A percentile compares a stretch with the other conserved stretches of the same genome.
Conservation (phyloP, 306 rosid genomes). For the Spatholobus suberectus region DNA sequence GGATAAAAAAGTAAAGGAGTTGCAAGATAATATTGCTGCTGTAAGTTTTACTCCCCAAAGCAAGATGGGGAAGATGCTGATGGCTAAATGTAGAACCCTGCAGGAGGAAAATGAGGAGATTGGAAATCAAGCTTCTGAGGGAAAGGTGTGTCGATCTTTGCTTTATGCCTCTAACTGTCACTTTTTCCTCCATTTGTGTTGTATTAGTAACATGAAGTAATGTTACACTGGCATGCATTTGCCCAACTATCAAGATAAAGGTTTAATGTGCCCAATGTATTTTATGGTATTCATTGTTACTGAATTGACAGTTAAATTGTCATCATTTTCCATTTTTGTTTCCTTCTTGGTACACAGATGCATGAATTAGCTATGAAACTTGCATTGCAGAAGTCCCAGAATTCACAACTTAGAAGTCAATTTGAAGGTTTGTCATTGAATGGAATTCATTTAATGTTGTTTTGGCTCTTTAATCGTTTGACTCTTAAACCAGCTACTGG, state of each 20-base stretch:
- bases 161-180: neutral
- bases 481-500: neutral
- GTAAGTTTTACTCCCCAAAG: constrained; percentile 87
- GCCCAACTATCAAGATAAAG: neutral
- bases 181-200: neutral
- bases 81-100: constrained; percentile 97
- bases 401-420: constrained; percentile 75
- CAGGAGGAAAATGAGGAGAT: constrained; percentile 99
- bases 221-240: neutral
- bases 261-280: neutral
- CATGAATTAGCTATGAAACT: constrained; percentile 83
- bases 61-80: constrained; percentile 98
- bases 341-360: constrained; percentile 56
- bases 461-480: constrained; percentile 8
- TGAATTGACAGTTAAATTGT: constrained; percentile 18
- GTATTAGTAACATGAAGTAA: constrained; percentile 7
- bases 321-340: neutral
- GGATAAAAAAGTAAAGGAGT: constrained; percentile 89
- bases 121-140: constrained; percentile 99
- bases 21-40: constrained; percentile 85
- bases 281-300: constrained; percentile 21
- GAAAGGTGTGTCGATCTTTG: constrained; percentile 65
- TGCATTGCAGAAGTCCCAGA: constrained; percentile 87
- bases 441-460: constrained; percentile 35
- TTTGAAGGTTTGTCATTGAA: constrained; percentile 74